These are phyloP conservation scores for Pachyrhizus erosus DNA, from an alignment of 306 rosid species.

Conservation along the genomic window DNA sequence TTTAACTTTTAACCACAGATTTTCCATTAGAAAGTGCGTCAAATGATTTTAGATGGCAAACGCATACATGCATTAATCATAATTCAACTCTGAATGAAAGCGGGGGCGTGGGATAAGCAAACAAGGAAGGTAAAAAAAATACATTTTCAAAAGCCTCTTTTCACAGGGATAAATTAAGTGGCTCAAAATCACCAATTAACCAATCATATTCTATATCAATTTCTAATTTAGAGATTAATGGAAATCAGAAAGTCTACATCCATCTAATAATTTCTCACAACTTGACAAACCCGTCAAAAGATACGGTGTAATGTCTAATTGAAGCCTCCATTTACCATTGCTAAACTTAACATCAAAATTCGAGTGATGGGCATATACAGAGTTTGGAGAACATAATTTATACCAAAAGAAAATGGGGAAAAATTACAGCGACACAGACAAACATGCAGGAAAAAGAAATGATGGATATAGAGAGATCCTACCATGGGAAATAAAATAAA, in stretches of 20 bases:
- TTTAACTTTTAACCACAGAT: neutral
- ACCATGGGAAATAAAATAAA: neutral
- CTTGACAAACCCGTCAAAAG: neutral
- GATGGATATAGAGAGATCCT: conserved; percentile 13
- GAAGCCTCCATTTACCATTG: neutral
- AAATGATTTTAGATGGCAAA: neutral
- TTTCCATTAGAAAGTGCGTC: neutral
- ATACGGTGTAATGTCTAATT: neutral
- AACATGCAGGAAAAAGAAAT: neutral
- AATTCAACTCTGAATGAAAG: neutral
- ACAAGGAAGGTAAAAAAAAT: neutral
- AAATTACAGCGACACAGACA: neutral
- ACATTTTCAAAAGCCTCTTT: neutral
- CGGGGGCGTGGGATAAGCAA: neutral
- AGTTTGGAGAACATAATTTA: conserved; percentile 1
- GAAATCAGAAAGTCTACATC: too few species aligned
- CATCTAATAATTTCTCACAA: neutral
- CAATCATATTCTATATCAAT: too few species aligned
- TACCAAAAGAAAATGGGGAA: neutral
- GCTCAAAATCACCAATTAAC: too few species aligned
- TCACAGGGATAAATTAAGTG: too few species aligned
- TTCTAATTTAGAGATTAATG: too few species aligned
- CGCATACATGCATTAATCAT: neutral
- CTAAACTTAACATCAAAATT: conserved; percentile 9
- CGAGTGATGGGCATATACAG: neutral